Conservation (phyloP, 208 protist genomes). For the Lotmaria passim region DNA sequence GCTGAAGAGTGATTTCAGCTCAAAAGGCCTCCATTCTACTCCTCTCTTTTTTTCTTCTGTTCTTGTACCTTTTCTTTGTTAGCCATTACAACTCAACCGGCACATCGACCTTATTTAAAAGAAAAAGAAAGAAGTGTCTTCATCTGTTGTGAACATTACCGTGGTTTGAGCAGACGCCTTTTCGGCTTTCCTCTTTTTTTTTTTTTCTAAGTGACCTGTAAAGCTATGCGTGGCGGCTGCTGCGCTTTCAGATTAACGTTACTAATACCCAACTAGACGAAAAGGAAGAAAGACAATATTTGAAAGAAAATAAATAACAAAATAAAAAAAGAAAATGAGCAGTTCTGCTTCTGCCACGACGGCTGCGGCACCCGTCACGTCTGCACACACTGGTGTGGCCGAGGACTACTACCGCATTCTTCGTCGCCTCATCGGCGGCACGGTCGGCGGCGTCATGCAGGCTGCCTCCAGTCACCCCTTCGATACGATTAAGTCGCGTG, state of each 20-base stretch:
- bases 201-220: not conserved
- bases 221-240: no score
- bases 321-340: not conserved
- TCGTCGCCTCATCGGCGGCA: conserved; percentile 60
- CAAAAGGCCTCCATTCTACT: no score
- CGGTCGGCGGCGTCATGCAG: conserved; percentile 67
- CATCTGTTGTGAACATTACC: conserved; percentile 7
- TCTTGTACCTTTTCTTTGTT: no score
- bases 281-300: not conserved
- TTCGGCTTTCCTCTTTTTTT: not conserved
- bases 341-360: not conserved
- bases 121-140: no score
- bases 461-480: conserved; percentile 70
- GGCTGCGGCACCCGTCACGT: not conserved
- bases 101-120: no score
- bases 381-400: conserved; percentile 12
- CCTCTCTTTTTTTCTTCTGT: not conserved
- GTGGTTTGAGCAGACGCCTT: not conserved
- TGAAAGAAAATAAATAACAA: not conserved
- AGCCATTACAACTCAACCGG: no score
- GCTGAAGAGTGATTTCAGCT: no score
- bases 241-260: not conserved
- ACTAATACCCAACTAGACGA: not conserved
- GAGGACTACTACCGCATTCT: conserved; percentile 43
- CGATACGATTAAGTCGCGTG: conserved; percentile 74